Percentiles rank a stretch among this genome's conserved stretches.
These are phyloP conservation scores for Penicillium crustosum DNA, from an alignment of 2,329 filamentous ascomycete species.

Conservation along the genomic window DNA sequence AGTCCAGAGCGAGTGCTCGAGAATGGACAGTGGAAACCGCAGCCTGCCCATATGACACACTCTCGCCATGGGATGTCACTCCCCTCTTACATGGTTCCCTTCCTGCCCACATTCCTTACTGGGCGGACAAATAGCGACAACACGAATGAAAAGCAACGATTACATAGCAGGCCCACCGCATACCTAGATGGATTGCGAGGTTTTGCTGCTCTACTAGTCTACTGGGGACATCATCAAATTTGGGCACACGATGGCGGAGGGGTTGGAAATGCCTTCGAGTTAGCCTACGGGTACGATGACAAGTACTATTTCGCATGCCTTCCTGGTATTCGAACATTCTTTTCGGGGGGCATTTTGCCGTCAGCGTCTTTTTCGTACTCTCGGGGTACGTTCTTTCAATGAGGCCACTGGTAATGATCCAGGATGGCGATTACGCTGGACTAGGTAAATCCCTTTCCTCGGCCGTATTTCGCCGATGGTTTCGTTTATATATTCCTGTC, in stretches of 20 bases:
- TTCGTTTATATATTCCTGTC: conserved; percentile 53
- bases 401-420: conserved; percentile 47
- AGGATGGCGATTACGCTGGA: conserved; percentile 40
- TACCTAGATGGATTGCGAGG: conserved; percentile 66
- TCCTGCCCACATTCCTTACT: not conserved
- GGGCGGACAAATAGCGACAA: not conserved
- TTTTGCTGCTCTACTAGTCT: conserved; percentile 66
- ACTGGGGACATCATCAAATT: conserved; percentile 60
- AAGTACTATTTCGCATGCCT: conserved; percentile 54
- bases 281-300: conserved; percentile 47
- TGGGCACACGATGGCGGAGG: conserved; percentile 53
- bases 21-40: conserved; percentile 4
- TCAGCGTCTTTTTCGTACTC: conserved; percentile 54
- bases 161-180: conserved; percentile 49
- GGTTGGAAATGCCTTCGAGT: conserved; percentile 50
- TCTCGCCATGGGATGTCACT: not conserved
- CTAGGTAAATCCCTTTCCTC: conserved; percentile 49
- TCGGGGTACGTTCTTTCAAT: conserved; percentile 55
- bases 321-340: conserved; percentile 60
- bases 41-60: not conserved
- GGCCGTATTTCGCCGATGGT: conserved; percentile 53
- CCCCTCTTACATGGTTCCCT: not conserved
- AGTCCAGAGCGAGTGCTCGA: not conserved
- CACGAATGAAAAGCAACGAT: conserved; percentile 1
- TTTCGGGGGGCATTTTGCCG: conserved; percentile 63